phyloP scores from a whole-genome alignment of 306 rosid species.

The Myrica gale region DNA sequence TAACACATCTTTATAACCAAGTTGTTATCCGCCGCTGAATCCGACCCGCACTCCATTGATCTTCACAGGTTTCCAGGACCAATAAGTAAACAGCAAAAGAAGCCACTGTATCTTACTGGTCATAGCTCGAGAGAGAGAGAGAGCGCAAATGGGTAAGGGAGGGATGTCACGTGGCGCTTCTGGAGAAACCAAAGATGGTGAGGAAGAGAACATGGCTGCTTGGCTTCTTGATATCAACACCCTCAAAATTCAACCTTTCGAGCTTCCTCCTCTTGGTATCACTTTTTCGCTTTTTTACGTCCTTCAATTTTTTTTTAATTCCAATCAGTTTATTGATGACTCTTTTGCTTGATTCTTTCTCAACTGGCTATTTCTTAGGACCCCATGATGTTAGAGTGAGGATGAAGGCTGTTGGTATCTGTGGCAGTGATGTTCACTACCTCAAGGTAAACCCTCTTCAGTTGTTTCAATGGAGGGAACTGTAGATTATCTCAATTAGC shows the following conservation, averaged over 20 bases:
- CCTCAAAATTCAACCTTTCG: constrained; percentile 85
- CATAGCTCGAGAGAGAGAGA: constrained; percentile 5
- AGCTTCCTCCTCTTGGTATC: constrained; percentile 73
- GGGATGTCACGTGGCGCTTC: constrained; percentile 56
- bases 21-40: neutral
- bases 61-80: neutral
- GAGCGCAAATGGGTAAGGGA: constrained; percentile 64
- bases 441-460: constrained; percentile 50
- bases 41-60: neutral
- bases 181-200: constrained; percentile 43
- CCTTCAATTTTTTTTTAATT: neutral
- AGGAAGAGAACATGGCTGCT: constrained; percentile 79
- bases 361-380: constrained; percentile 39
- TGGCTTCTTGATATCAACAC: constrained; percentile 74
- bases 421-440: constrained; percentile 95
- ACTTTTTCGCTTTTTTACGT: neutral
- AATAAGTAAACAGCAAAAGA: neutral
- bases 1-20: no score
- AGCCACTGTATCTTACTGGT: neutral
- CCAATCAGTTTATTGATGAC: constrained; percentile 3
- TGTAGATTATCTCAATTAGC: neutral
- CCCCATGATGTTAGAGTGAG: constrained; percentile 68
- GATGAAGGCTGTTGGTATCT: constrained; percentile 93
- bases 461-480: neutral
- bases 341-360: constrained; percentile 22